phyloP scores from a whole-genome alignment of 164 flowering plant species.

The Stephania yunnanensis region DNA sequence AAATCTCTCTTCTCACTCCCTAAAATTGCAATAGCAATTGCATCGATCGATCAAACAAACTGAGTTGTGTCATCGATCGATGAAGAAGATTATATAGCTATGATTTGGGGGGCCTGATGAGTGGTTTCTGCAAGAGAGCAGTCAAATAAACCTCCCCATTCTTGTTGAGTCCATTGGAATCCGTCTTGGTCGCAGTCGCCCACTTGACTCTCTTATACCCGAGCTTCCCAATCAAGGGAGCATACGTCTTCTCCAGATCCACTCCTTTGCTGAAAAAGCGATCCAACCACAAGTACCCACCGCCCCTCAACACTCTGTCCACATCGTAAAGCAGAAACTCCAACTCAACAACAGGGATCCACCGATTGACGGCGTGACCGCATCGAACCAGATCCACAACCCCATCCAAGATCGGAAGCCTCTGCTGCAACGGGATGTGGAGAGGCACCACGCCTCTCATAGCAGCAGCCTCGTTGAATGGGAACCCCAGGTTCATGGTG shows the following conservation, averaged over 20 bases:
- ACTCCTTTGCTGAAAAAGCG: slow-evolving; percentile 66
- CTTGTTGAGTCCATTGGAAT: slow-evolving; percentile 56
- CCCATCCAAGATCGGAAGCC: slow-evolving; percentile 84
- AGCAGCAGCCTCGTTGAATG: slow-evolving; percentile 67
- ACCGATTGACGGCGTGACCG: slow-evolving; percentile 81
- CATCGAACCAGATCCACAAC: slow-evolving; percentile 75
- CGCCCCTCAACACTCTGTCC: slow-evolving; percentile 82
- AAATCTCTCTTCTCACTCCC: no score
- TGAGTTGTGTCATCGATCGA: no score
- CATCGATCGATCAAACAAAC: no score
- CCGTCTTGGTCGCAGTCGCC: slow-evolving; percentile 64
- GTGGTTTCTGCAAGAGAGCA: slow-evolving; percentile 84
- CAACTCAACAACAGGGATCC: slow-evolving; percentile 68
- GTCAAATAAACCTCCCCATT: slow-evolving; percentile 82
- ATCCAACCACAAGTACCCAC: slow-evolving; percentile 86
- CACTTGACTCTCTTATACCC: slow-evolving; percentile 91
- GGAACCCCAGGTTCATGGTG: slow-evolving; percentile 74
- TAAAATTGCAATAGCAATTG: no score
- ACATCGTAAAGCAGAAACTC: slow-evolving; percentile 80
- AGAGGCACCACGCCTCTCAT: slow-evolving; percentile 72
- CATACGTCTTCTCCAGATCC: slow-evolving; percentile 66
- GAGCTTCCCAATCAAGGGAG: slow-evolving; percentile 66
- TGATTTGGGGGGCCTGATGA: no score
- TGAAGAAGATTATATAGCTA: no score
- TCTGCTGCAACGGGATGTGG: slow-evolving; percentile 88